Evolutionary conservation across 768 basidiomycete species (phyloP).

Genomic region (Cystobasidium onofrii): DNA sequence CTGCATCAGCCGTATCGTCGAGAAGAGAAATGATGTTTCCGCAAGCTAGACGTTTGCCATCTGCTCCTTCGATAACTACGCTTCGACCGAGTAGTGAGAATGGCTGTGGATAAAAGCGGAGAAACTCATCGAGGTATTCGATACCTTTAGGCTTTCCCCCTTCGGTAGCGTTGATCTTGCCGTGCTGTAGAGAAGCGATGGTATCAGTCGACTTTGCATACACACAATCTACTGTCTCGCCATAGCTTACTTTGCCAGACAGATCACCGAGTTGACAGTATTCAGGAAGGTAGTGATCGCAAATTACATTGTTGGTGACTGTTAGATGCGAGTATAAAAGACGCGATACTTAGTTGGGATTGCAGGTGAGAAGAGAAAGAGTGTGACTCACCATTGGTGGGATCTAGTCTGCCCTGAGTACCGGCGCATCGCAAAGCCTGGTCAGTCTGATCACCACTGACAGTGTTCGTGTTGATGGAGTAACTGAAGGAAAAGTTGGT

Average conservation of each 20-base stretch:
- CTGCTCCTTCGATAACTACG: neutral
- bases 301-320: neutral
- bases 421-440: neutral
- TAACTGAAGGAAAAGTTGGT: neutral
- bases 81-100: slow-evolving; percentile 9
- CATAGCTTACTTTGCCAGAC: neutral
- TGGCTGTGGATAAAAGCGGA: neutral
- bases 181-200: neutral
- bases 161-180: slow-evolving; percentile 1
- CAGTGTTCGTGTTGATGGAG: neutral
- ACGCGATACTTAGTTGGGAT: no score
- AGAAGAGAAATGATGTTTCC: slow-evolving; percentile 10
- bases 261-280: slow-evolving; percentile 13
- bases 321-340: no score
- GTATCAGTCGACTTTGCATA: neutral
- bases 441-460: neutral
- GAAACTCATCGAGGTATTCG: neutral
- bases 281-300: neutral
- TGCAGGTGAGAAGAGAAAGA: no score
- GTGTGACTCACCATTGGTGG: neutral
- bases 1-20: neutral
- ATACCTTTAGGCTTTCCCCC: neutral
- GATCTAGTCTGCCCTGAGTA: neutral
- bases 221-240: no score
- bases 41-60: neutral